Base-by-base conservation (phyloP, 768 basidiomycete genomes). In the Lepiota brunneoincarnata region DNA sequence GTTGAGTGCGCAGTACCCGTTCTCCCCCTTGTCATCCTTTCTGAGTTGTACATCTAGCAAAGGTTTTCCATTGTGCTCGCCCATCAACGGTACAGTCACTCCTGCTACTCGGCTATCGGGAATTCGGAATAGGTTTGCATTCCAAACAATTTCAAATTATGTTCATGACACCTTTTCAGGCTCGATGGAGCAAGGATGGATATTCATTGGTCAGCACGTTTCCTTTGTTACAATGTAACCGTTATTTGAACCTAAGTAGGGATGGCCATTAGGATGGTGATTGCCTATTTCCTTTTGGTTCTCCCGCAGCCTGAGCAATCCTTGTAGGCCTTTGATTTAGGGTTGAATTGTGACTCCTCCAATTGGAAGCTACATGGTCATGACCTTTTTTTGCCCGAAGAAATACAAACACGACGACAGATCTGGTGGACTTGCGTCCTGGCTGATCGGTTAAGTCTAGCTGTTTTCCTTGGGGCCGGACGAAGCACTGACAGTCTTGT, bases 131-230 rank as follows among this genome's bases (percentile, higher is more conserved):
- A 34, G 91, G 72, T 71, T 57, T 6, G 63, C 21, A 31, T 26
- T 26, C 11, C 21, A 55, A 36, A 10, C 21, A 20, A 38, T 10
- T 47, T 6, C n/a, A 15, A 18, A 35, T 6, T 54, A 55, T 44
- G 12, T 52, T 55, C 49, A n/a, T 35, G 40, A 26, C 6, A 24
- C 7, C 18, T 34, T 35, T n/a, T 34, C 42, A 74, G 77, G 89
- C 62, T 76, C 71, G 12, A 91, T 91, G 87, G 87, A 90, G 56
- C 86, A 89, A 64, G 89, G 87, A 1, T 95, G 93, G 93, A 75
- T 91, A 43, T 89, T 87, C 62, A 82, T 86, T 58, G 89, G 89
- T 86, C 53, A 41, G 68, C 53, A 42, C 21, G 6, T 49, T 46
- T 48, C 46, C 54, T 55, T 14, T n/a, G 48, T 35, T 54, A 20